Conservation (phyloP, 306 rosid species). For the Prunus fruticosa region DNA sequence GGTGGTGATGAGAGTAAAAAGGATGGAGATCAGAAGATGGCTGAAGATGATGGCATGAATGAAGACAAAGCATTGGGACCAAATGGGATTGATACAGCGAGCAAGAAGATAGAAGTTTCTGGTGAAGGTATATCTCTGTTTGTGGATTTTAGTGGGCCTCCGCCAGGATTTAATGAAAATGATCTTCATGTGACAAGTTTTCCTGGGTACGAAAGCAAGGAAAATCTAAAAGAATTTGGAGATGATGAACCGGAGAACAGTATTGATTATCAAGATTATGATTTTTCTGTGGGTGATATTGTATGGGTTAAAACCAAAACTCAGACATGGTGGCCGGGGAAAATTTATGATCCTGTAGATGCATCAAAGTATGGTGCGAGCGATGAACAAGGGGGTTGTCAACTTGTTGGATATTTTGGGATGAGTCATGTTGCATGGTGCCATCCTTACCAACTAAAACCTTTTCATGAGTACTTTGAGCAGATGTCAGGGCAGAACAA, state of each 20-base stretch:
- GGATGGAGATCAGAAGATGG: constrained; percentile 6
- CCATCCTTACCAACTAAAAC: constrained; percentile 30
- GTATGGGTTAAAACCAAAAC: constrained; percentile 55
- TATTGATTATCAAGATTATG: constrained; percentile 15
- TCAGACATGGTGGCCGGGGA: constrained; percentile 62
- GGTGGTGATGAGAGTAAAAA: constrained; percentile 6
- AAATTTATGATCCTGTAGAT: constrained; percentile 33
- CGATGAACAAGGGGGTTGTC: constrained; percentile 11
- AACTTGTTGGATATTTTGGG: constrained; percentile 41
- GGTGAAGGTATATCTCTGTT: constrained; percentile 35
- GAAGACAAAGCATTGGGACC: constrained; percentile 13
- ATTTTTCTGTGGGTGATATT: constrained; percentile 44
- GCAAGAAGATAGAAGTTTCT: constrained; percentile 27
- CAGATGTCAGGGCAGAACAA: constrained; percentile 28
- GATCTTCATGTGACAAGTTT: constrained; percentile 20
- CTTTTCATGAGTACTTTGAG: constrained; percentile 39
- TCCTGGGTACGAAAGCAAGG: constrained; percentile 3
- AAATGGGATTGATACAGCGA: constrained; percentile 16
- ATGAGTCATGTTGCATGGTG: constrained; percentile 42
- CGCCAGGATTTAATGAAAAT: constrained; percentile 7
- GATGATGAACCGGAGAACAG: constrained; percentile 18
- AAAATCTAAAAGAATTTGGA: constrained; percentile 16
- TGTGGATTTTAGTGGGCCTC: constrained; percentile 36
- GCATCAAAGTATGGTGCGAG: constrained; percentile 16
- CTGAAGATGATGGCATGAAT: constrained; percentile 11